These are phyloP conservation scores for Durotheca rogersii DNA, from an alignment of 495 filamentous ascomycete species.

Conservation along the genomic window DNA sequence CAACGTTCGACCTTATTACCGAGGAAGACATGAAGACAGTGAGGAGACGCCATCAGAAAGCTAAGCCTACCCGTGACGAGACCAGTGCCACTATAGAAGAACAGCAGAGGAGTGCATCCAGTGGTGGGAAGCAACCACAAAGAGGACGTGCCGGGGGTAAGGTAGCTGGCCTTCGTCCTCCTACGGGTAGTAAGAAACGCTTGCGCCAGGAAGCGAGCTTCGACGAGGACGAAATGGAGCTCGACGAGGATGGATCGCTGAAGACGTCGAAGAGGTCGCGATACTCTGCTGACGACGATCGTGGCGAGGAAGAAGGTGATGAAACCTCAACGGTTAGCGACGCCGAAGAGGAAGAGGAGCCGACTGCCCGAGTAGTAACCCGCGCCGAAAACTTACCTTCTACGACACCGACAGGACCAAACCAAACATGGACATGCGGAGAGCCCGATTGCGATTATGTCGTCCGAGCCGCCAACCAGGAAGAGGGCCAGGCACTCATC, in stretches of 20 bases:
- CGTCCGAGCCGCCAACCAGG: conserved; percentile 59
- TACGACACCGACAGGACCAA: conserved; percentile 50
- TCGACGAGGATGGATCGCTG: conserved; percentile 30
- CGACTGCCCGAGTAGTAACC: conserved; percentile 40
- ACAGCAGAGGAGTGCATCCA: conserved; percentile 25
- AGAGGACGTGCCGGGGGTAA: conserved; percentile 37
- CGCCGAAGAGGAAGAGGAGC: conserved; percentile 23
- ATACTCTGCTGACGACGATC: conserved; percentile 25
- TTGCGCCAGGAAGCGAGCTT: conserved; percentile 21
- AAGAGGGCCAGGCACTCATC: conserved; percentile 60
- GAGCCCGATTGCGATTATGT: conserved; percentile 66
- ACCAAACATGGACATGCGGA: conserved; percentile 70
- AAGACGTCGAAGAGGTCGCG: conserved; percentile 41
- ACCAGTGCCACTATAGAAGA: conserved; percentile 5
- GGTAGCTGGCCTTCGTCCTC: conserved; percentile 37
- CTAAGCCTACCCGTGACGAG: conserved; percentile 8
- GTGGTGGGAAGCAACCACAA: conserved; percentile 19
- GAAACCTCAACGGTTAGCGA: conserved; percentile 36
- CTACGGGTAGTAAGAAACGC: conserved; percentile 38
- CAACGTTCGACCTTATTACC: conserved; percentile 22
- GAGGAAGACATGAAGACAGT: conserved; percentile 32
- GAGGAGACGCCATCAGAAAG: conserved; percentile 34
- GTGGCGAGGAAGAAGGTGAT: conserved; percentile 43
- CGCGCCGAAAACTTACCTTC: conserved; percentile 48
- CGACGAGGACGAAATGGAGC: conserved; percentile 38